Conservation (phyloP, 2,329 filamentous ascomycete genomes). For the Alternaria dauci region DNA sequence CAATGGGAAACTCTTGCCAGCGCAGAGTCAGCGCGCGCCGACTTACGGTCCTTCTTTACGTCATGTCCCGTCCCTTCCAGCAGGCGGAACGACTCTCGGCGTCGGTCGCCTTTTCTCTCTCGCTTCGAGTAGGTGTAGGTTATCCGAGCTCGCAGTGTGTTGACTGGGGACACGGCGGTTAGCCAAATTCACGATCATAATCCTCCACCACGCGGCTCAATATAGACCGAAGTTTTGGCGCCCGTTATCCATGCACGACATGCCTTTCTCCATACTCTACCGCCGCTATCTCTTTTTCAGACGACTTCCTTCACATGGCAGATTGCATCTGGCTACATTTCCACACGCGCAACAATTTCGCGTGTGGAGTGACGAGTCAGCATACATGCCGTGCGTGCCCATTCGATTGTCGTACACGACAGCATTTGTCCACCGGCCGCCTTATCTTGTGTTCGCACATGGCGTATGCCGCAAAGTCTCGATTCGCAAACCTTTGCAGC, state of each 20-base stretch:
- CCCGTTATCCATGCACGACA: conserved; percentile 2
- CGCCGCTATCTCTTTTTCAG: neutral
- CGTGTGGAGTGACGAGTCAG: conserved; percentile 1
- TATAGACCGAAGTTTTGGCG: neutral
- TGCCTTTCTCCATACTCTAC: neutral
- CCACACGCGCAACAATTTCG: neutral
- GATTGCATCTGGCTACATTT: neutral
- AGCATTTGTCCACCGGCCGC: neutral
- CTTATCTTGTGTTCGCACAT: neutral
- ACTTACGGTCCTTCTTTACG: conserved; percentile 13
- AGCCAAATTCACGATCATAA: neutral
- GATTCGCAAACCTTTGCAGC: conserved; percentile 1
- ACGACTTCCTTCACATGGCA: neutral
- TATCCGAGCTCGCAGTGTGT: neutral
- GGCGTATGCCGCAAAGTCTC: neutral
- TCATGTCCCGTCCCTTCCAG: conserved; percentile 4
- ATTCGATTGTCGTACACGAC: neutral
- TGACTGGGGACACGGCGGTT: conserved; percentile 4
- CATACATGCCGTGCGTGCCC: neutral
- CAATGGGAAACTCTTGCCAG: conserved; percentile 4
- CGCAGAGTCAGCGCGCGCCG: conserved; percentile 4
- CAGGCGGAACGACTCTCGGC: conserved; percentile 11
- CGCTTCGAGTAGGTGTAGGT: neutral
- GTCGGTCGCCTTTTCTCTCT: neutral
- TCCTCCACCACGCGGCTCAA: neutral